Percentiles rank a stretch among this genome's conserved stretches.
phyloP scores from a whole-genome alignment of 2,329 filamentous ascomycete species.

The Trichoderma simmonsii region DNA sequence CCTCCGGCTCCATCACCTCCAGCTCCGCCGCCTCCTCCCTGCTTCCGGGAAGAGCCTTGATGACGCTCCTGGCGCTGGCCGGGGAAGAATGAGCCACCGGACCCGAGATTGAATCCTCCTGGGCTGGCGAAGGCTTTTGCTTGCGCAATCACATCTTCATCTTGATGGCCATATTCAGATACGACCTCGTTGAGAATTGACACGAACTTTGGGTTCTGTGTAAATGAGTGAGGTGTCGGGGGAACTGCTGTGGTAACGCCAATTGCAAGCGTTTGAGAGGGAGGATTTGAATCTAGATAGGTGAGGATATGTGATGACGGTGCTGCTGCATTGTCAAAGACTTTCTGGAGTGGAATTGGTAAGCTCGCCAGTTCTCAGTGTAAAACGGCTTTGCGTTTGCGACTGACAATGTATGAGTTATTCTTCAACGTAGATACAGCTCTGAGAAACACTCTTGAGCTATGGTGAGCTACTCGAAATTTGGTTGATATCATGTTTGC shows the following conservation, averaged over 20 bases:
- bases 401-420: slow-evolving; percentile 54
- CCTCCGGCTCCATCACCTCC: slow-evolving; percentile 50
- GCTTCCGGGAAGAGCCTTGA: slow-evolving; percentile 32
- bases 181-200: slow-evolving; percentile 57
- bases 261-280: slow-evolving; percentile 52
- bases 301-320: slow-evolving; percentile 53
- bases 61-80: slow-evolving; percentile 39
- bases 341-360: slow-evolving; percentile 45
- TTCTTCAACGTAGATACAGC: slow-evolving; percentile 46
- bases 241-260: slow-evolving; percentile 58
- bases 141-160: slow-evolving; percentile 54
- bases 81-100: slow-evolving; percentile 50
- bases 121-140: slow-evolving; percentile 59
- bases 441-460: slow-evolving; percentile 28
- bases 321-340: slow-evolving; percentile 48
- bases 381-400: slow-evolving; percentile 6
- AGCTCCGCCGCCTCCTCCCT: slow-evolving; percentile 40
- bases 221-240: slow-evolving; percentile 59
- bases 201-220: slow-evolving; percentile 58
- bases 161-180: slow-evolving; percentile 51
- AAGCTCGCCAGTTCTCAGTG: slow-evolving; percentile 41
- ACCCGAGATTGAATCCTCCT: slow-evolving; percentile 51
- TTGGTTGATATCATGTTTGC: slow-evolving; percentile 28
- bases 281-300: slow-evolving; percentile 57
- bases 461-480: slow-evolving; percentile 26